Conservation (phyloP, 768 basidiomycete species). For the Lactifluus hygrophoroides region DNA sequence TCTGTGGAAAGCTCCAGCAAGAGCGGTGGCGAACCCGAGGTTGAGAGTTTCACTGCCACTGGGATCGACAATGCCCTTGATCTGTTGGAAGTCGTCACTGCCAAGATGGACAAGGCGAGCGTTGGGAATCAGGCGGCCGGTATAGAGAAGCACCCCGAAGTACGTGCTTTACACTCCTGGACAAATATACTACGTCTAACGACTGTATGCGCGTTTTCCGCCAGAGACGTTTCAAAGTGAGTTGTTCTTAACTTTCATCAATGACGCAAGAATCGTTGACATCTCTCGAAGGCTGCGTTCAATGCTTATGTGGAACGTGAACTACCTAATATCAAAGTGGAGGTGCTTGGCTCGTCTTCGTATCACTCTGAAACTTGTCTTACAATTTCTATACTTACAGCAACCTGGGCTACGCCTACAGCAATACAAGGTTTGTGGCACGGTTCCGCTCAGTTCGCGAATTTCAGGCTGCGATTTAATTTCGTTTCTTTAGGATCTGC, state of each 20-base stretch:
- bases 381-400: conserved; percentile 29
- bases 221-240: conserved; percentile 86
- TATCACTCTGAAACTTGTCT: background rate
- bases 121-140: conserved; percentile 80
- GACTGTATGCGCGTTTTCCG: conserved; percentile 9
- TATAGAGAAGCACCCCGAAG: conserved; percentile 90
- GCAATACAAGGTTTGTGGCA: conserved; percentile 66
- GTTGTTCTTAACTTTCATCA: conserved; percentile 11
- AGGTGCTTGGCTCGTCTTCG: conserved; percentile 39
- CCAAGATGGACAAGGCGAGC: conserved; percentile 90
- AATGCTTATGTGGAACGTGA: conserved; percentile 87
- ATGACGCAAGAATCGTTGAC: background rate
- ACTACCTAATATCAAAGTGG: conserved; percentile 64
- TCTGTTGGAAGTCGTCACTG: conserved; percentile 78
- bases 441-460: conserved; percentile 3
- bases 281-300: conserved; percentile 55
- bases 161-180: conserved; percentile 29
- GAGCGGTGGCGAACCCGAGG: conserved; percentile 30
- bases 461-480: background rate
- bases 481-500: conserved; percentile 50
- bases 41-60: conserved; percentile 71
- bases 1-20: conserved; percentile 26
- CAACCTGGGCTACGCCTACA: conserved; percentile 86
- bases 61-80: conserved; percentile 90
- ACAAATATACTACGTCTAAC: background rate